Conservation (phyloP, 257 asterid species). For the Capsicum rhomboideum region DNA sequence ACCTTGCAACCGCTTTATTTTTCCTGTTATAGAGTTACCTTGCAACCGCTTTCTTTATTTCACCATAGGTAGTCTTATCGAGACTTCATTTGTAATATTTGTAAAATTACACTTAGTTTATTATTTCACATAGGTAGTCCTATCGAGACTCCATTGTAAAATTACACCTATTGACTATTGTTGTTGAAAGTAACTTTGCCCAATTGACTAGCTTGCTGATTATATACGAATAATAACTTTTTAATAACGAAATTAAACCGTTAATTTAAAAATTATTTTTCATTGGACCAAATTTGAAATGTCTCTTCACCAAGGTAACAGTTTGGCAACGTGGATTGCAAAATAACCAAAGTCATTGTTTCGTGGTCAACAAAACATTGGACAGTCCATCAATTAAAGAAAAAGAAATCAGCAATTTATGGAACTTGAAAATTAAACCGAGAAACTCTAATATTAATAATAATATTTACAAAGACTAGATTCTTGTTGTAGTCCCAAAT, state of each 20-base stretch:
- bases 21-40: not conserved
- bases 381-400: not conserved
- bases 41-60: too few species aligned
- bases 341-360: not conserved
- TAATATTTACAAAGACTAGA: conserved; percentile 1
- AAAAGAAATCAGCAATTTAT: not conserved
- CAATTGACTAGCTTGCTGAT: too few species aligned
- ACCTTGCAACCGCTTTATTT: not conserved
- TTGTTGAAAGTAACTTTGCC: too few species aligned
- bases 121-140: too few species aligned
- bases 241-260: not conserved
- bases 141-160: too few species aligned
- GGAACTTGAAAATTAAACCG: not conserved
- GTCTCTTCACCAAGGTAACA: not conserved
- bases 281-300: not conserved
- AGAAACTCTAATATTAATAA: not conserved
- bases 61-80: too few species aligned
- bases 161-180: too few species aligned
- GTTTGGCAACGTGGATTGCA: not conserved
- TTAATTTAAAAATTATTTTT: not conserved
- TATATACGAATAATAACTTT: not conserved
- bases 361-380: not conserved
- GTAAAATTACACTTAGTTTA: too few species aligned
- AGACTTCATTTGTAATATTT: too few species aligned
- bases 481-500: not conserved